Evolutionary conservation across 106 monocot genomes (phyloP).

Genomic region (Alisma plantagoaquatica): DNA sequence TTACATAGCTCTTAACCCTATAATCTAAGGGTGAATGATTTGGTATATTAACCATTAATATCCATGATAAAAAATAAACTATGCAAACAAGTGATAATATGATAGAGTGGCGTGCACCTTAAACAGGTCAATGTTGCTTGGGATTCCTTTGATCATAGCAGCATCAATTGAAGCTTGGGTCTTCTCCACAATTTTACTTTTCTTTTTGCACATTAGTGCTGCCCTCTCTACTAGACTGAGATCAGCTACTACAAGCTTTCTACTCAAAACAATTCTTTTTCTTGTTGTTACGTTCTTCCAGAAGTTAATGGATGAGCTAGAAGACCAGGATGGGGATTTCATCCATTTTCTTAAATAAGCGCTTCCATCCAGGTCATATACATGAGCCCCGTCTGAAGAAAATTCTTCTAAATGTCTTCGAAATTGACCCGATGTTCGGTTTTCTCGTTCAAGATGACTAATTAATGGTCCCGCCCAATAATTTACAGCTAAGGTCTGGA

Average conservation of each 20-base stretch:
- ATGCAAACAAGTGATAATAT: too few species aligned
- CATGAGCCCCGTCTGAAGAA: conserved; percentile 25
- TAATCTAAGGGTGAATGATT: too few species aligned
- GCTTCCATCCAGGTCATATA: conserved; percentile 85
- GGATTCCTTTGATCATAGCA: conserved; percentile 92
- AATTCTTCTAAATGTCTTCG: conserved; percentile 28
- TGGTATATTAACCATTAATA: too few species aligned
- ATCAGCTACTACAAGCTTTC: conserved; percentile 77
- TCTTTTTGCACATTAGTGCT: conserved; percentile 65
- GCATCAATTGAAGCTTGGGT: conserved; percentile 93
- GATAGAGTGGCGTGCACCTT: conserved; percentile 71
- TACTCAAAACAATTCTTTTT: conserved; percentile 64
- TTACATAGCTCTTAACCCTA: too few species aligned
- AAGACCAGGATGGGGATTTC: conserved; percentile 69
- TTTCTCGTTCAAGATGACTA: conserved; percentile 32
- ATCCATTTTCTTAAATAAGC: conserved; percentile 86
- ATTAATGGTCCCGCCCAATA: conserved; percentile 86
- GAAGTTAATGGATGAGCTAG: conserved; percentile 51
- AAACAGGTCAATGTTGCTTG: conserved; percentile 98
- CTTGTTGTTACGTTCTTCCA: conserved; percentile 60
- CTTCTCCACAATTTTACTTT: conserved; percentile 62
- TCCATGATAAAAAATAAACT: too few species aligned
- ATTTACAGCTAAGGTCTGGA: conserved; percentile 86
- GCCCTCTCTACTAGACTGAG: conserved; percentile 68
- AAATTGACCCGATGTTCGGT: conserved; percentile 16